Evolutionary conservation across 1,139 yeast genomes (phyloP).

Genomic region (Protomyces lactucae-debilis): DNA sequence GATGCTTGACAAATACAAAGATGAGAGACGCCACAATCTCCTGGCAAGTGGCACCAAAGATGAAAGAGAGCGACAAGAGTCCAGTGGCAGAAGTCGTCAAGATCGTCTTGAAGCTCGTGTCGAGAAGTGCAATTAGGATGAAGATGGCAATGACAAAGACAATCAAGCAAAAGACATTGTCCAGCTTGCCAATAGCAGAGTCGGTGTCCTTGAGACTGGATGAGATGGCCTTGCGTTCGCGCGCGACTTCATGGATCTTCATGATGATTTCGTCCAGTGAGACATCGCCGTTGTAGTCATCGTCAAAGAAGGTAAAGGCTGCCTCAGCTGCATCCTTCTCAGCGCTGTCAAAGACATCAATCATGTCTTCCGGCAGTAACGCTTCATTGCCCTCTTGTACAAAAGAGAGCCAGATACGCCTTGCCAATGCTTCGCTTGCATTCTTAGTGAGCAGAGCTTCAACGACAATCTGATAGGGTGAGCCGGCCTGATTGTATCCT

Average conservation of each 20-base stretch:
- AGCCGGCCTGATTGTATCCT: conserved; percentile 30
- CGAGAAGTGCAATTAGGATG: conserved; percentile 44
- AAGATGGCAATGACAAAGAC: conserved; percentile 40
- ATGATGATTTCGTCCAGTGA: conserved; percentile 42
- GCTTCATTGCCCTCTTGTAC: conserved; percentile 43
- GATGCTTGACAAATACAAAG: conserved; percentile 45
- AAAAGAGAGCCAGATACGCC: conserved; percentile 44
- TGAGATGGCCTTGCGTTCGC: conserved; percentile 41
- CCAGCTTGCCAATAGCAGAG: conserved; percentile 43
- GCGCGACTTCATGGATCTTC: conserved; percentile 39
- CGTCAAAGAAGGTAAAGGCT: conserved; percentile 41
- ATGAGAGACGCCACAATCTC: conserved; percentile 44
- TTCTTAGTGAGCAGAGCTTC: conserved; percentile 39
- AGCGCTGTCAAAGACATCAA: conserved; percentile 40
- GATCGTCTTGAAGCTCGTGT: conserved; percentile 43
- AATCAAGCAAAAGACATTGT: conserved; percentile 40
- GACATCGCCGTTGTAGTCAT: conserved; percentile 42
- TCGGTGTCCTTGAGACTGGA: conserved; percentile 44
- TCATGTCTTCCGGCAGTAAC: conserved; percentile 40
- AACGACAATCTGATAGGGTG: conserved; percentile 38
- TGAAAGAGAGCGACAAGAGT: conserved; percentile 43
- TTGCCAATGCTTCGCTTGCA: conserved; percentile 40
- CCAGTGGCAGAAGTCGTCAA: conserved; percentile 45
- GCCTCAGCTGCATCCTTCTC: conserved; percentile 39
- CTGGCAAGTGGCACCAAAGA: conserved; percentile 43